Percentiles rank a stretch among this genome's conserved stretches.
Evolutionary conservation across 495 filamentous ascomycete genomes (phyloP).

Genomic region (Pseudevernia furfuracea): DNA sequence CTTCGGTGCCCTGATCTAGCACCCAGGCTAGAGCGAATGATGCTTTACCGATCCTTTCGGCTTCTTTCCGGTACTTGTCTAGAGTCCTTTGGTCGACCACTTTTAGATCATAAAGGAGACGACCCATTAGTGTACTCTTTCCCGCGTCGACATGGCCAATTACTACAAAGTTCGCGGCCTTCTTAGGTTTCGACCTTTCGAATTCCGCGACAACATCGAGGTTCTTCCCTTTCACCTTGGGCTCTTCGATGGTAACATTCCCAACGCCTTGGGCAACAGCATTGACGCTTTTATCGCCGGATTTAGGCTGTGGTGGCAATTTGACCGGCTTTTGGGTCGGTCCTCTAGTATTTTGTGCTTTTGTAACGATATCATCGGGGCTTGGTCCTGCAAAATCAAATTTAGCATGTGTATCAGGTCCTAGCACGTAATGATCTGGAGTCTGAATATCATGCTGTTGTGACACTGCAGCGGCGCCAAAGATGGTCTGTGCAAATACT

Average conservation of each 20-base stretch:
- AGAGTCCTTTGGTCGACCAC: slow-evolving; percentile 81
- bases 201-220: slow-evolving; percentile 79
- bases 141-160: slow-evolving; percentile 98
- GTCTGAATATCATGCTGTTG: slow-evolving; percentile 35
- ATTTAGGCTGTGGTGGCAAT: slow-evolving; percentile 36
- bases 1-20: slow-evolving; percentile 80
- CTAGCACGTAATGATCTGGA: slow-evolving; percentile 37
- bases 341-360: slow-evolving; percentile 81
- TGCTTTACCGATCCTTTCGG: slow-evolving; percentile 83
- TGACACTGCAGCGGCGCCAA: slow-evolving; percentile 38
- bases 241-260: slow-evolving; percentile 57
- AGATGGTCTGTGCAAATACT: slow-evolving; percentile 60
- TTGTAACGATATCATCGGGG: slow-evolving; percentile 83
- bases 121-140: slow-evolving; percentile 95
- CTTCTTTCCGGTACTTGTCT: slow-evolving; percentile 79
- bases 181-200: slow-evolving; percentile 65
- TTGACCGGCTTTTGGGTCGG: slow-evolving; percentile 44
- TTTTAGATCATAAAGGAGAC: slow-evolving; percentile 80
- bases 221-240: slow-evolving; percentile 74
- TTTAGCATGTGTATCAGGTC: slow-evolving; percentile 42
- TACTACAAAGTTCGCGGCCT: slow-evolving; percentile 87
- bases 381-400: slow-evolving; percentile 76
- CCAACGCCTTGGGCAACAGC: slow-evolving; percentile 43
- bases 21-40: slow-evolving; percentile 98
- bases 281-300: slow-evolving; percentile 34